phyloP scores from a whole-genome alignment of 2,329 filamentous ascomycete species.

The Aspergillus sp. region DNA sequence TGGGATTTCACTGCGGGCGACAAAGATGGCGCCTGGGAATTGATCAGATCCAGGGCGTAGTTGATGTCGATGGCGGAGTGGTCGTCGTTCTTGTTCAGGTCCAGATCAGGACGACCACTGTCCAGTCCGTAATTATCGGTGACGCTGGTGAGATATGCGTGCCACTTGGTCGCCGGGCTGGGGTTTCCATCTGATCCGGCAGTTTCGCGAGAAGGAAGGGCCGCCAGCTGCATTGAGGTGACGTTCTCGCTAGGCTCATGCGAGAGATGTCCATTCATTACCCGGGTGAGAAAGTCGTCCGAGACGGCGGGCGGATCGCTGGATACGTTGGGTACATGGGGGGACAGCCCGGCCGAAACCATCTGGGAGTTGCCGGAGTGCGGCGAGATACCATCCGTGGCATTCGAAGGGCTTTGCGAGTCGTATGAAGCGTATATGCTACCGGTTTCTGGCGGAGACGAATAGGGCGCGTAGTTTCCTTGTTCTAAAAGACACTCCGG shows the following conservation, averaged over 20 bases:
- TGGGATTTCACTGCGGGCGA: slow-evolving; percentile 4
- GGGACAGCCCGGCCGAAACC: slow-evolving; percentile 1
- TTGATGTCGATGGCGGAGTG: slow-evolving; percentile 59
- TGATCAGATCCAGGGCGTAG: slow-evolving; percentile 38
- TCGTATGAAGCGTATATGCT: slow-evolving; percentile 5
- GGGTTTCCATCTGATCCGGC: slow-evolving; percentile 31
- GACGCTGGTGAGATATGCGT: slow-evolving; percentile 32
- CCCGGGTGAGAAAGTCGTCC: slow-evolving; percentile 12
- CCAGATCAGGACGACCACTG: slow-evolving; percentile 66
- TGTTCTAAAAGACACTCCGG: neutral
- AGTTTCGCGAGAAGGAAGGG: neutral
- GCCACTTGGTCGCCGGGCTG: slow-evolving; percentile 29
- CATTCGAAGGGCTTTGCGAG: slow-evolving; percentile 7
- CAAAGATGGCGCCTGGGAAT: slow-evolving; percentile 12
- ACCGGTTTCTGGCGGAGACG: slow-evolving; percentile 1
- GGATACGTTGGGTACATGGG: neutral
- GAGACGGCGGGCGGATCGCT: neutral
- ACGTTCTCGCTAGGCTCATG: neutral
- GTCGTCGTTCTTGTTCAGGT: slow-evolving; percentile 71
- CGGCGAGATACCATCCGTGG: slow-evolving; percentile 9
- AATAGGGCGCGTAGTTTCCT: neutral
- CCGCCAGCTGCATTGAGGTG: neutral
- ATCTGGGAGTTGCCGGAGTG: slow-evolving; percentile 8
- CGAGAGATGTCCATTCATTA: slow-evolving; percentile 9
- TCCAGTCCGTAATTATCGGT: slow-evolving; percentile 65